Evolutionary conservation across 768 basidiomycete genomes (phyloP).

Genomic region (Pisolithus marmoratus): DNA sequence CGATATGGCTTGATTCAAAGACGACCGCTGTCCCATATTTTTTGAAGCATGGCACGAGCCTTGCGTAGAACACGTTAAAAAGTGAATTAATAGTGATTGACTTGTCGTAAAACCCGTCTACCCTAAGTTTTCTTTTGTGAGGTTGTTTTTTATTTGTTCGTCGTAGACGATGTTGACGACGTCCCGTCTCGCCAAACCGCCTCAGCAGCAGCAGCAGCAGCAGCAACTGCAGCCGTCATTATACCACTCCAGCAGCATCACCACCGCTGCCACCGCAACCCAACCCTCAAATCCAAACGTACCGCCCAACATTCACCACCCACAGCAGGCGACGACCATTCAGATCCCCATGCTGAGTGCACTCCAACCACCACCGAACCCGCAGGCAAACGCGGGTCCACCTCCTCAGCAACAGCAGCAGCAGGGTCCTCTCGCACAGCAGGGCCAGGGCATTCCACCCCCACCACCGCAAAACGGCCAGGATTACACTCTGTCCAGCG

Average conservation of each 20-base stretch:
- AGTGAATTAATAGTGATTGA: no score
- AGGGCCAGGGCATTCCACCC: conserved; percentile 55
- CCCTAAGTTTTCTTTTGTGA: neutral
- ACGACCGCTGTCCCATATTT: no score
- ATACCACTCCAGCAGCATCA: conserved; percentile 11
- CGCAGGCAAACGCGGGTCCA: conserved; percentile 31
- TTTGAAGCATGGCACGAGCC: neutral
- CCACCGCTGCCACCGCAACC: conserved; percentile 5
- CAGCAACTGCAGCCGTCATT: no score
- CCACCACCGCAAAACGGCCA: conserved; percentile 83
- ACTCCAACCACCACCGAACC: conserved; percentile 46
- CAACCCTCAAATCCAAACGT: conserved; percentile 7
- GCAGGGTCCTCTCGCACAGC: conserved; percentile 47
- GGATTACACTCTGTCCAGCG: conserved; percentile 89
- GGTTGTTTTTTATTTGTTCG: conserved; percentile 25
- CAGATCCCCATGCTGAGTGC: conserved; percentile 69
- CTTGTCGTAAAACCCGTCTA: no score
- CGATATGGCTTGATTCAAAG: neutral
- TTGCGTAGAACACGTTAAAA: neutral
- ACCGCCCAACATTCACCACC: conserved; percentile 31
- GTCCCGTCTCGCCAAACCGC: conserved; percentile 29
- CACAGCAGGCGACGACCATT: conserved; percentile 31
- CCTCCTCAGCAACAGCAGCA: conserved; percentile 56
- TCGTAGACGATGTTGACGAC: conserved; percentile 28
- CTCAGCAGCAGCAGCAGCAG: conserved; percentile 14